Conservation (phyloP, 2,329 filamentous ascomycete genomes). For the Phyllosticta citrichinensis region DNA sequence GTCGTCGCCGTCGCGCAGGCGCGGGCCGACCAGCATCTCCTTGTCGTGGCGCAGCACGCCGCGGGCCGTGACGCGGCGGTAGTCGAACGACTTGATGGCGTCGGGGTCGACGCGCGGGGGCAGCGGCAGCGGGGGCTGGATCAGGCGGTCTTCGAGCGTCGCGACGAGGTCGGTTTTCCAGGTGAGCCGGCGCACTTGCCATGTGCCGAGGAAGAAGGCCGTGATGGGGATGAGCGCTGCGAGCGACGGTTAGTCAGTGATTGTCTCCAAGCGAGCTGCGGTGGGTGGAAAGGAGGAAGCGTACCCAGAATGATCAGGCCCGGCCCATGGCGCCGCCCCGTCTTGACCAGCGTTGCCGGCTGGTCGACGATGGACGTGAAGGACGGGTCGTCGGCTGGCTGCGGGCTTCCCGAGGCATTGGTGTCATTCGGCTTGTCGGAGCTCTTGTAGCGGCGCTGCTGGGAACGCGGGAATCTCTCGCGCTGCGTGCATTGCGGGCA, state of each 20-base stretch:
- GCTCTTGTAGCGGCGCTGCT: conserved; percentile 13
- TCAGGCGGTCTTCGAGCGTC: conserved; percentile 81
- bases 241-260: neutral
- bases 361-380: conserved; percentile 84
- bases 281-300: conserved; percentile 7
- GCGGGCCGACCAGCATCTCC: conserved; percentile 92
- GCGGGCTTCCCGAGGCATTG: conserved; percentile 22
- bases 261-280: neutral
- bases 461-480: neutral
- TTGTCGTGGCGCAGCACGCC: conserved; percentile 75
- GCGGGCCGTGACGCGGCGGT: conserved; percentile 66
- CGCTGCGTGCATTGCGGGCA: conserved; percentile 7
- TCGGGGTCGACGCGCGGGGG: conserved; percentile 72
- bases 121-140: conserved; percentile 74
- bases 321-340: conserved; percentile 63
- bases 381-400: conserved; percentile 61
- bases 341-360: conserved; percentile 68
- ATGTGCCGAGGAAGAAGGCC: conserved; percentile 80
- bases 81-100: conserved; percentile 85
- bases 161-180: conserved; percentile 94
- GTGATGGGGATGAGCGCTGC: conserved; percentile 78
- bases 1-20: conserved; percentile 78
- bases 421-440: neutral
- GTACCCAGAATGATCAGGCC: conserved; percentile 69
- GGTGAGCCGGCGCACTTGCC: conserved; percentile 85